A percentile compares a stretch with the other conserved stretches of the same genome.
Conservation (phyloP, 2,329 filamentous ascomycete species). For the Colletotrichum spaethianum region DNA sequence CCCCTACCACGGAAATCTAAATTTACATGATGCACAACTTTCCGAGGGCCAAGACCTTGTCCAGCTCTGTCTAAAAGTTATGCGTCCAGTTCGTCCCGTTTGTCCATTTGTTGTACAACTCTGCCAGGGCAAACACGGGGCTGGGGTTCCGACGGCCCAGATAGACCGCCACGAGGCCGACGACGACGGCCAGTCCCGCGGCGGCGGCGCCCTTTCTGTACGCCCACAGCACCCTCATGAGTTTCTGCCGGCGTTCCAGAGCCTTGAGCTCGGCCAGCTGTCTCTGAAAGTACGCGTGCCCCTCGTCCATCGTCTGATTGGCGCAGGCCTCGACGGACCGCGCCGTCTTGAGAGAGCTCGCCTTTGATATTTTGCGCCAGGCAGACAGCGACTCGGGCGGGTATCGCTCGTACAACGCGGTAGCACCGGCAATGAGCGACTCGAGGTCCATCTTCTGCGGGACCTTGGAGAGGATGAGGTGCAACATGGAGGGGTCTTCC, state of each 20-base stretch:
- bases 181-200: constrained; percentile 74
- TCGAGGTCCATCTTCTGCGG: constrained; percentile 88
- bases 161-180: constrained; percentile 79
- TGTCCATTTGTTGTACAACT: constrained; percentile 41
- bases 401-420: constrained; percentile 72
- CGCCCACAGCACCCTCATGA: constrained; percentile 68
- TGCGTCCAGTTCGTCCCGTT: constrained; percentile 38
- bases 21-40: constrained; percentile 19
- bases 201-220: constrained; percentile 77
- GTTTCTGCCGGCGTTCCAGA: constrained; percentile 70
- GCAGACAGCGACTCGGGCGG: constrained; percentile 81
- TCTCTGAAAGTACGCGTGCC: constrained; percentile 75
- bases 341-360: constrained; percentile 90
- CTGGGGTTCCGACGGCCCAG: constrained; percentile 64
- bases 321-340: constrained; percentile 64
- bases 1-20: background rate
- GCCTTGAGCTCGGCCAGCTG: constrained; percentile 82
- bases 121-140: constrained; percentile 38
- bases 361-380: constrained; percentile 80
- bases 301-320: constrained; percentile 75
- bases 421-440: constrained; percentile 76
- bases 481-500: constrained; percentile 93
- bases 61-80: constrained; percentile 25
- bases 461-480: constrained; percentile 88
- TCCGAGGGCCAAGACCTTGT: background rate